These are phyloP conservation scores for Zalaria obscura DNA, from an alignment of 2,329 filamentous ascomycete species.

Conservation along the genomic window DNA sequence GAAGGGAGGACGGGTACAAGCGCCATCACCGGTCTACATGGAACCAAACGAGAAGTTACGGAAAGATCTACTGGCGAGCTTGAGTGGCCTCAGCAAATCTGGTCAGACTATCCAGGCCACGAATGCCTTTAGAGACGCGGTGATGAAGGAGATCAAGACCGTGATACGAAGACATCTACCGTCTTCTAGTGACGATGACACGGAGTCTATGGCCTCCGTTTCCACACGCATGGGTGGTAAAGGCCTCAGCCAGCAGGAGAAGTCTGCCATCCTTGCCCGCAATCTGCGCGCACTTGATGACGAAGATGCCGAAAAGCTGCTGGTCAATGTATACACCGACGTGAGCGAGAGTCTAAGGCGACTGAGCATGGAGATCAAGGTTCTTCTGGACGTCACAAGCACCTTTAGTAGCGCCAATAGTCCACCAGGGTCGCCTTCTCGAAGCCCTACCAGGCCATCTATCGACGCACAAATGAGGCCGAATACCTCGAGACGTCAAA, in stretches of 20 bases:
- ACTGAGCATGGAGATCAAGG: conserved; percentile 80
- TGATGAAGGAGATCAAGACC: conserved; percentile 73
- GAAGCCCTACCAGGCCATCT: conserved; percentile 29
- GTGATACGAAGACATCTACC: conserved; percentile 76
- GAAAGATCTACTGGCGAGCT: conserved; percentile 50
- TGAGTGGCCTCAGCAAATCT: conserved; percentile 69
- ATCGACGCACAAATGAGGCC: conserved; percentile 25
- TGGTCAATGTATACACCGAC: conserved; percentile 70
- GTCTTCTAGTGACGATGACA: conserved; percentile 88
- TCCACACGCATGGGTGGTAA: conserved; percentile 57
- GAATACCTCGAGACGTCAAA: neutral
- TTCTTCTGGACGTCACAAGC: conserved; percentile 87
- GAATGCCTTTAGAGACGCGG: conserved; percentile 68
- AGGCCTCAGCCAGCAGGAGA: conserved; percentile 67
- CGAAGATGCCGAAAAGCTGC: conserved; percentile 70
- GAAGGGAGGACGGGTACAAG: conserved; percentile 51
- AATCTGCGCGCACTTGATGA: conserved; percentile 76
- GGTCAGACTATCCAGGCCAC: conserved; percentile 69
- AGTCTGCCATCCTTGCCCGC: conserved; percentile 72
- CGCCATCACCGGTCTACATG: conserved; percentile 64
- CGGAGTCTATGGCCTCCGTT: conserved; percentile 47
- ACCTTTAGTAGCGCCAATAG: conserved; percentile 38
- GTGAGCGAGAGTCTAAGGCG: conserved; percentile 78
- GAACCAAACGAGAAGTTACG: conserved; percentile 57
- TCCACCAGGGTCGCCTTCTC: conserved; percentile 21